Conservation (phyloP, 768 basidiomycete genomes). For the Kockovaella imperatae region DNA sequence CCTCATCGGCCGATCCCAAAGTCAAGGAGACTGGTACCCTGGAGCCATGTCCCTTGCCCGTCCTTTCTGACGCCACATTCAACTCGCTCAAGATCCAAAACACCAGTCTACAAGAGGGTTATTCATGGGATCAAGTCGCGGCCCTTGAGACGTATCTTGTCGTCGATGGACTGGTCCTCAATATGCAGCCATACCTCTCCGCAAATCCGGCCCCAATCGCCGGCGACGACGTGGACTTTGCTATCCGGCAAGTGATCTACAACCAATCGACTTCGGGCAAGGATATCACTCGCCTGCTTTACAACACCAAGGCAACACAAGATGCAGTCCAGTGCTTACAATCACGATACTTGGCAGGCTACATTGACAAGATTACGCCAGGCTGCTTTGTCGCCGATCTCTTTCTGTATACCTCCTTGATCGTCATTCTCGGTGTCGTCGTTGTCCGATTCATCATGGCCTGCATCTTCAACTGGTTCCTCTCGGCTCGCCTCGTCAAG, state of each 20-base stretch:
- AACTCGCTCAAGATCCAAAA: conserved; percentile 57
- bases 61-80: conserved; percentile 57
- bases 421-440: conserved; percentile 84
- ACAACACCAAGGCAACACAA: conserved; percentile 58
- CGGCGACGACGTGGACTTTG: conserved; percentile 69
- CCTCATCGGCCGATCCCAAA: conserved; percentile 21
- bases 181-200: conserved; percentile 75
- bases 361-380: conserved; percentile 92
- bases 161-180: conserved; percentile 86
- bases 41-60: conserved; percentile 59
- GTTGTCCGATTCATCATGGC: conserved; percentile 92
- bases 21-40: conserved; percentile 39
- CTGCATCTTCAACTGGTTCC: conserved; percentile 91
- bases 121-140: conserved; percentile 82
- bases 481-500: conserved; percentile 71
- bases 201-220: conserved; percentile 62
- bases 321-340: conserved; percentile 70
- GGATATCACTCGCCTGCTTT: conserved; percentile 84
- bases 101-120: conserved; percentile 67
- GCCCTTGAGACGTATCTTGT: conserved; percentile 68
- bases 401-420: conserved; percentile 79
- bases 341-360: conserved; percentile 81
- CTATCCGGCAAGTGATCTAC: conserved; percentile 65
- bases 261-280: conserved; percentile 56
- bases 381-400: conserved; percentile 88